These are phyloP conservation scores for Pseudopithomyces chartarum DNA, from an alignment of 2,329 filamentous ascomycete genomes.

Conservation along the genomic window DNA sequence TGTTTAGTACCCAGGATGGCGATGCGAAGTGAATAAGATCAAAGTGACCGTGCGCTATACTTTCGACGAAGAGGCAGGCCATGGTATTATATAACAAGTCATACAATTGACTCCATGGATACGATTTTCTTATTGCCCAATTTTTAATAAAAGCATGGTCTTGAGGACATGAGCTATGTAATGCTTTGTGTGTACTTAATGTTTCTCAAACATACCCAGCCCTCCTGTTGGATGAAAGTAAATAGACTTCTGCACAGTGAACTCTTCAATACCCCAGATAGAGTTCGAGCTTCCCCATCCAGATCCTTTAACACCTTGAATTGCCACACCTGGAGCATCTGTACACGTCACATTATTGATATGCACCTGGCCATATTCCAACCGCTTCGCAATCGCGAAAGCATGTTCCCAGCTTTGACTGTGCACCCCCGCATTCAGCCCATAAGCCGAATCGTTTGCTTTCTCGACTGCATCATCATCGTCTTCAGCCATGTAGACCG, in stretches of 20 bases:
- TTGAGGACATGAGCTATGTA: neutral
- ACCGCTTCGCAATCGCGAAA: conserved; percentile 44
- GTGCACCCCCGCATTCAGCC: conserved; percentile 73
- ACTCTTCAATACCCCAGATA: conserved; percentile 26
- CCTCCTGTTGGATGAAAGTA: conserved; percentile 14
- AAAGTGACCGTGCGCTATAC: conserved; percentile 27
- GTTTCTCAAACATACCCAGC: neutral
- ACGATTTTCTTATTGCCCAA: neutral
- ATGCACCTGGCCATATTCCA: conserved; percentile 58
- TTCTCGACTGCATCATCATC: conserved; percentile 74
- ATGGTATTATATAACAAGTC: neutral
- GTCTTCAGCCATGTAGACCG: conserved; percentile 65
- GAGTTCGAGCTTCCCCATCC: conserved; percentile 24
- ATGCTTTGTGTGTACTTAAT: neutral
- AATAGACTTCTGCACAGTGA: conserved; percentile 19
- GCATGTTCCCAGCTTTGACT: conserved; percentile 63
- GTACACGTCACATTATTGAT: conserved; percentile 15
- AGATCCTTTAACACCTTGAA: conserved; percentile 21
- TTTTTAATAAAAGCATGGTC: too few species aligned
- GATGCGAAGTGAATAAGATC: conserved; percentile 28
- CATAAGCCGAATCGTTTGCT: conserved; percentile 83
- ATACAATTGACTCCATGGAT: neutral
- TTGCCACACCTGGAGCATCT: conserved; percentile 14
- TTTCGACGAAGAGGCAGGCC: conserved; percentile 10
- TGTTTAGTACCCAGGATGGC: conserved; percentile 35